Percentiles rank a stretch among this genome's conserved stretches.
Conservation (phyloP, 148 eudicot species). For the Rhododendron williamsianum region DNA sequence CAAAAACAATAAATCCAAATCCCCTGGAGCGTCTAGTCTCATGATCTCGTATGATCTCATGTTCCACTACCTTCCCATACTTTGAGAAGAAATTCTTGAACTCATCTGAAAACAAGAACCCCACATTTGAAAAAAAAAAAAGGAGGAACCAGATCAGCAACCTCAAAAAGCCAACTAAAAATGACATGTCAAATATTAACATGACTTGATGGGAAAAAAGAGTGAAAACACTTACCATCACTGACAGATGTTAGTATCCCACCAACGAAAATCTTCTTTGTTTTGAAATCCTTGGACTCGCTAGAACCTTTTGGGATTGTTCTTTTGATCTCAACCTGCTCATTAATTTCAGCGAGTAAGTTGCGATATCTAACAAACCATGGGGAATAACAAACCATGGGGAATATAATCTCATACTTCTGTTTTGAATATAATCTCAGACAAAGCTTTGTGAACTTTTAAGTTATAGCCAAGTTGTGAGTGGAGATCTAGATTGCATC, state of each 20-base stretch:
- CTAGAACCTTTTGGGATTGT: slow-evolving; percentile 70
- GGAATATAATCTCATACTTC: not conserved
- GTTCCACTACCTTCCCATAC: slow-evolving; percentile 66
- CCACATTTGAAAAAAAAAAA: not conserved
- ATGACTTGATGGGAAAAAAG: not conserved
- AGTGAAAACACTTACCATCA: slow-evolving; percentile 30
- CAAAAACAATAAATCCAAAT: slow-evolving; percentile 75
- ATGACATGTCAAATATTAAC: not conserved
- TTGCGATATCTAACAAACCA: not conserved
- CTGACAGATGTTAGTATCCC: slow-evolving; percentile 58
- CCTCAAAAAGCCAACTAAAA: not conserved
- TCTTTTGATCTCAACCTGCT: slow-evolving; percentile 78
- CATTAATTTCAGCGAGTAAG: not conserved
- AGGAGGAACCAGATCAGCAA: not conserved
- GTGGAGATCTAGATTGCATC: not conserved
- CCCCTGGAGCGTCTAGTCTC: slow-evolving; percentile 73
- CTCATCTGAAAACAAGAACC: slow-evolving; percentile 39
- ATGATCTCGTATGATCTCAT: slow-evolving; percentile 71
- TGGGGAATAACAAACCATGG: not conserved
- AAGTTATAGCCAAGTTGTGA: not conserved
- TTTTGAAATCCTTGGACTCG: slow-evolving; percentile 60
- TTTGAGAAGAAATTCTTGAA: slow-evolving; percentile 63
- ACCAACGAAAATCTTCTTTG: slow-evolving; percentile 81
- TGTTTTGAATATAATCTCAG: not conserved
- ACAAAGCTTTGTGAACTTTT: not conserved